Base-by-base conservation (phyloP, 2,329 filamentous ascomycete species). In the Rhinocladiella mackenziei region DNA sequence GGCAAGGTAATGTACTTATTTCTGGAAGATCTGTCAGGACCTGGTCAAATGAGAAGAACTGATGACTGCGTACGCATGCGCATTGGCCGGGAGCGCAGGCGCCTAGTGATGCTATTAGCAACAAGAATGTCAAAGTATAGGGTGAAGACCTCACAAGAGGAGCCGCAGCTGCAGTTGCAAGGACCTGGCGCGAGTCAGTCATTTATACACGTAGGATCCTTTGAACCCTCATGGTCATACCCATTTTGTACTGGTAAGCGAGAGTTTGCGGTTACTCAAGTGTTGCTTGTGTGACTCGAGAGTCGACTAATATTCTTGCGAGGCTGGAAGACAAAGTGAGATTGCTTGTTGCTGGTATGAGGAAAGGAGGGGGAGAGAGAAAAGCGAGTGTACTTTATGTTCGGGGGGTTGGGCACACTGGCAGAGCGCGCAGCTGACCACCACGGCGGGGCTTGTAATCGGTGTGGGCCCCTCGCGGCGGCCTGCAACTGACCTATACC, bases 101-200 rank as follows among this genome's bases (percentile, higher is more conserved):
- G 36, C 48, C 47, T 48, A 18, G 29, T 9, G 10, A 17, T 32
- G 14, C 10, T 25, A 33, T 50, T 34, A 48, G n/a, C n/a, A n/a
- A n/a, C n/a, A n/a, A n/a, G n/a, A n/a, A n/a, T n/a, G n/a, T n/a
- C n/a, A n/a, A n/a, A n/a, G 40, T 39, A 11, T 29, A 74, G 1
- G 76, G 75, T 4, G 74, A 68, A 1, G 63, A 56, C 1, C 69
- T 69, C 5, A 57, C 69, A 29, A 45, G 48, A 29, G 34, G 46
- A 40, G 36, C 54, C 51, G 26, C 51, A 55, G 40, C 43, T 50
- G 45, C 51, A 55, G 25, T 20, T 36, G 42, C 51, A 56, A 33
- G 52, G 52, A 53, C 50, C 52, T 55, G 33, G 33, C 20, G 5
- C 8, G 19, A 41, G 45, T 54, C 45, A 54, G 51, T 25, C 15